These are phyloP conservation scores for Fragaria iinumae DNA, from an alignment of 306 rosid species.

Conservation along the genomic window DNA sequence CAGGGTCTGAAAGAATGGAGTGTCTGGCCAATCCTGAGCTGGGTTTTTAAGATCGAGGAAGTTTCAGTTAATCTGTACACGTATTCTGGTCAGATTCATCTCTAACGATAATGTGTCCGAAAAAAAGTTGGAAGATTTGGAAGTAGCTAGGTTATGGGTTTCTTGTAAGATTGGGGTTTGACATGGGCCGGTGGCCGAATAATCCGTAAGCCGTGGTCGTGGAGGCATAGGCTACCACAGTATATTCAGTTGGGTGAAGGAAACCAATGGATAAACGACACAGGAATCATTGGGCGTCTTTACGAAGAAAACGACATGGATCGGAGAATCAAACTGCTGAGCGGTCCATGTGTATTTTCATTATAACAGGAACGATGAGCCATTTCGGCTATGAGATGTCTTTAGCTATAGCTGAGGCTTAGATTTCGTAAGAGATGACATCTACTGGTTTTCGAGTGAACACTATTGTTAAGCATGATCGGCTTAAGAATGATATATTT, in stretches of 20 bases:
- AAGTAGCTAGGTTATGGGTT: neutral
- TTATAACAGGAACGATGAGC: too few relatives aligned
- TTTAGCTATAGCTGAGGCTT: too few relatives aligned
- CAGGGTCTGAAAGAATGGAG: neutral
- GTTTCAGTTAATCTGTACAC: neutral
- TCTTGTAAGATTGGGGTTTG: neutral
- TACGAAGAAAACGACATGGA: conserved; percentile 7
- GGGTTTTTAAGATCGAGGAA: neutral
- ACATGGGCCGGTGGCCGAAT: too few relatives aligned
- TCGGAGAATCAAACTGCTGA: neutral
- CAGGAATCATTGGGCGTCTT: neutral
- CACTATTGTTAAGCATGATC: too few relatives aligned
- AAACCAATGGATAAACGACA: neutral
- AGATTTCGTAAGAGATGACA: too few relatives aligned
- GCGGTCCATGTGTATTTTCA: neutral
- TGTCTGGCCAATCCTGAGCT: neutral
- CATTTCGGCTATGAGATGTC: too few relatives aligned
- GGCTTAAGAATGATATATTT: too few relatives aligned
- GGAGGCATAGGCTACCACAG: neutral
- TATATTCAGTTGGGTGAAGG: neutral
- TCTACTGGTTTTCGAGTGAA: too few relatives aligned
- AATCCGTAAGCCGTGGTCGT: neutral
- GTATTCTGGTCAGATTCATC: neutral
- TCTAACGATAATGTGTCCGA: neutral
- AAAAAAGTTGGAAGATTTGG: neutral